Evolutionary conservation across 495 filamentous ascomycete genomes (phyloP).

Genomic region (Aspergillus homomorphus): DNA sequence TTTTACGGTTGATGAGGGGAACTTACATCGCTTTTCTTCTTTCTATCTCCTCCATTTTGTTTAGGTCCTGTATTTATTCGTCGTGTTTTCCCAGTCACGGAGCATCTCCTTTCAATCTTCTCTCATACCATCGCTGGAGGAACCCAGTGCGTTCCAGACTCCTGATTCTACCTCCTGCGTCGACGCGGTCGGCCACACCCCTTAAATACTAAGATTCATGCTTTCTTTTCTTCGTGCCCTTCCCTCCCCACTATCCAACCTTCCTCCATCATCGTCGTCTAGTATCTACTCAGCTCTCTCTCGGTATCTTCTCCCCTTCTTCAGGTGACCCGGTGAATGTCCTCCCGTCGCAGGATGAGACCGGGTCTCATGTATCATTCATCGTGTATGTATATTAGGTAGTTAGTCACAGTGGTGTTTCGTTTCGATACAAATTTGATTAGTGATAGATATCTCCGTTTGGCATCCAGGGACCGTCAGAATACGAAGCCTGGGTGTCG

Average conservation of each 20-base stretch:
- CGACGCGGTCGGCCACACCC: background rate
- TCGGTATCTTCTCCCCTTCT: background rate
- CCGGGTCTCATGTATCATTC: conserved; percentile 15
- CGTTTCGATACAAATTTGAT: conserved; percentile 13
- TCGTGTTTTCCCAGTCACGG: conserved; percentile 11
- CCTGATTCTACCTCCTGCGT: conserved; percentile 11
- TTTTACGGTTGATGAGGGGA: conserved; percentile 22
- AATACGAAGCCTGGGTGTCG: background rate
- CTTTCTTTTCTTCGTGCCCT: background rate
- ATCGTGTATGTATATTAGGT: conserved; percentile 25
- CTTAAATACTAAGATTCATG: background rate
- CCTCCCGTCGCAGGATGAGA: background rate
- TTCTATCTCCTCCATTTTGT: conserved; percentile 24
- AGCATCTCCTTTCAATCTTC: conserved; percentile 29
- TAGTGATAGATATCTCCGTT: background rate
- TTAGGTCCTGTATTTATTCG: conserved; percentile 40
- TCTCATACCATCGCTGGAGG: background rate
- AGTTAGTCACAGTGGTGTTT: conserved; percentile 16
- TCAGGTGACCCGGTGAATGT: background rate
- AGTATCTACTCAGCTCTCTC: background rate
- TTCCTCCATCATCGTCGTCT: background rate
- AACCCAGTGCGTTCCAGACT: background rate
- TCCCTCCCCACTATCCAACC: background rate
- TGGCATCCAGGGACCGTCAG: too few relatives aligned
- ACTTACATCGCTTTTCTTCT: conserved; percentile 27